Percentiles rank a stretch among this genome's conserved stretches.
phyloP scores from a whole-genome alignment of 441 rosid genomes.

The Populus hybrid region DNA sequence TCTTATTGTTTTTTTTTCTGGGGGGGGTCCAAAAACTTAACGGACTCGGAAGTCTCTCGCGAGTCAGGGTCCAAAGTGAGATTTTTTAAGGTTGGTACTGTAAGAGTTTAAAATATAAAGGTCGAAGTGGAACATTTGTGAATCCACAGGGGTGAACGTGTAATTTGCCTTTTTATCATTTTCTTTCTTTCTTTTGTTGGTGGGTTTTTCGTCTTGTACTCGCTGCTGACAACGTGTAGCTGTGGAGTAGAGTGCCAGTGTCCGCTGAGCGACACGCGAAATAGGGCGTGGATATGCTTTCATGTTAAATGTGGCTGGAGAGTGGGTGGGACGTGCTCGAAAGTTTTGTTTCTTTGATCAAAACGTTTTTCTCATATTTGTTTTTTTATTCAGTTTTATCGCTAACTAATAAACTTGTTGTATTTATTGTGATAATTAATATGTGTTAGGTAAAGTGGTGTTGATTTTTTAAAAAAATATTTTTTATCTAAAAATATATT shows the following conservation, averaged over 20 bases:
- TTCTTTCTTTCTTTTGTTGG: background rate
- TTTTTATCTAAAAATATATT: too few relatives aligned
- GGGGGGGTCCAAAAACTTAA: background rate
- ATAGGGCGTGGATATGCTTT: background rate
- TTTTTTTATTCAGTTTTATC: too few relatives aligned
- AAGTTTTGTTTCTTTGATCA: background rate
- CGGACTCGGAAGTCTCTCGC: background rate
- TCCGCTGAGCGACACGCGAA: background rate
- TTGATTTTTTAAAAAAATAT: too few relatives aligned
- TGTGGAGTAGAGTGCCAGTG: background rate
- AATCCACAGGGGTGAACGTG: background rate
- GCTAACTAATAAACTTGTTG: too few relatives aligned
- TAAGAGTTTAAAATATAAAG: background rate
- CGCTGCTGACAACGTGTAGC: background rate
- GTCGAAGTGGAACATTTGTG: background rate
- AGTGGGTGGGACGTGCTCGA: background rate
- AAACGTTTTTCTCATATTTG: too few relatives aligned
- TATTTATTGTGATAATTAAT: too few relatives aligned
- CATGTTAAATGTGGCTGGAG: background rate
- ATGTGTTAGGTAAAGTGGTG: too few relatives aligned
- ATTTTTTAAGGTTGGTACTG: background rate
- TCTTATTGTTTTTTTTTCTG: too few relatives aligned
- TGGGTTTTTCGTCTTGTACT: background rate
- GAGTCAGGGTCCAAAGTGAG: background rate
- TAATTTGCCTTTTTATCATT: background rate